Evolutionary conservation across 2,329 filamentous ascomycete species (phyloP).

Genomic region (Fusarium guadeloupense): DNA sequence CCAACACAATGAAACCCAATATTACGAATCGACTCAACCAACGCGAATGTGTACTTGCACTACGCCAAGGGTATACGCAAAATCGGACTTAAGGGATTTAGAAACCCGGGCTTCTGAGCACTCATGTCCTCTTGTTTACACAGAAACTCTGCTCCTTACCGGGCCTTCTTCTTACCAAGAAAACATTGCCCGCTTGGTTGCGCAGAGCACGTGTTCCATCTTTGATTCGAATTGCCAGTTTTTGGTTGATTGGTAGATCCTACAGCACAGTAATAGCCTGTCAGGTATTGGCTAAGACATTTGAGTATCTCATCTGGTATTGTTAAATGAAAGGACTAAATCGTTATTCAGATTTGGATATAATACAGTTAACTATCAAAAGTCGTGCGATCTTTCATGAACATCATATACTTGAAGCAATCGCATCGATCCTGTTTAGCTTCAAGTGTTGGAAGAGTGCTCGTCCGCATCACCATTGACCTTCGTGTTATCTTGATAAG

Average conservation of each 20-base stretch:
- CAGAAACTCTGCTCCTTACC: background rate
- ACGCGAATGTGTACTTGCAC: background rate
- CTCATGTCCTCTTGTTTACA: constrained; percentile 10
- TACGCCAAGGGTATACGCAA: background rate
- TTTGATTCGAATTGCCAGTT: constrained; percentile 13
- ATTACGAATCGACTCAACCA: background rate
- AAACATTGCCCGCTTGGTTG: background rate
- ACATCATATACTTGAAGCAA: background rate
- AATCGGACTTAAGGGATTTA: background rate
- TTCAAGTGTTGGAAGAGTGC: constrained; percentile 45
- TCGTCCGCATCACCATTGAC: constrained; percentile 42
- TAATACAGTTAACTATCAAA: constrained; percentile 3
- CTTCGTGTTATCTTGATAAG: constrained; percentile 44
- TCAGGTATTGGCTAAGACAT: no score
- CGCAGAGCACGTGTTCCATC: background rate
- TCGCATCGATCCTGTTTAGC: background rate
- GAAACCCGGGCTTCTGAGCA: background rate
- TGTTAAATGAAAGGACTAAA: no score
- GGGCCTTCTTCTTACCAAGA: constrained; percentile 1
- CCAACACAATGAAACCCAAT: constrained; percentile 14
- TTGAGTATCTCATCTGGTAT: no score
- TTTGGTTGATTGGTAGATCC: background rate
- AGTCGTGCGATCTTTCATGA: background rate
- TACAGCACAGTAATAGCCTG: constrained; percentile 8
- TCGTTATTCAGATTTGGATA: no score